phyloP scores from a whole-genome alignment of 495 filamentous ascomycete genomes.

The Neurospora sublineolata region DNA sequence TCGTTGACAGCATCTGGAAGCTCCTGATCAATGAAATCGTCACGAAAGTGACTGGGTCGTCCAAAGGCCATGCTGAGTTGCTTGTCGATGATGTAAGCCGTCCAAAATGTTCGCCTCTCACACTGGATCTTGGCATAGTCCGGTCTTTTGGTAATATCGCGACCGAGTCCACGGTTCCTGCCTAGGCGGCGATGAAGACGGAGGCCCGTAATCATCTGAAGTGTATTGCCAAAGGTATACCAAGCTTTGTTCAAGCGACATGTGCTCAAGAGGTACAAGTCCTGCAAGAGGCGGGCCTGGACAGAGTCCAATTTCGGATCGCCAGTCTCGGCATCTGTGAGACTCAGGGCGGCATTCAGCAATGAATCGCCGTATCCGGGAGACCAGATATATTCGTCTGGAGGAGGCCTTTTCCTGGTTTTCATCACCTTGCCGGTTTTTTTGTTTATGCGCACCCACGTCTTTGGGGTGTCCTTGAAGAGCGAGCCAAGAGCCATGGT shows the following conservation, averaged over 20 bases:
- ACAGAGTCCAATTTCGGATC: constrained; percentile 11
- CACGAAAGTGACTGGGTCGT: constrained; percentile 39
- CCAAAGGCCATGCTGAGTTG: constrained; percentile 47
- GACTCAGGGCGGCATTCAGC: constrained; percentile 3
- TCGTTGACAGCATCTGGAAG: constrained; percentile 42
- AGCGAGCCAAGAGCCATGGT: constrained; percentile 15
- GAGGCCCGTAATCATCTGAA: constrained; percentile 15
- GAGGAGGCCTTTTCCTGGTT: neutral
- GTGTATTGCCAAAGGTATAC: constrained; percentile 15
- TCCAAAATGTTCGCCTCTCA: constrained; percentile 47
- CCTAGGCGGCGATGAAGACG: constrained; percentile 20
- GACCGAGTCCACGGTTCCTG: constrained; percentile 10
- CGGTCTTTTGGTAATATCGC: constrained; percentile 1
- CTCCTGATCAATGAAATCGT: constrained; percentile 43
- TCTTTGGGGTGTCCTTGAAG: neutral
- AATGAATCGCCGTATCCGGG: constrained; percentile 11
- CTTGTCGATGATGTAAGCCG: constrained; percentile 44
- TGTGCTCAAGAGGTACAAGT: constrained; percentile 17
- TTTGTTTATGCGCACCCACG: neutral
- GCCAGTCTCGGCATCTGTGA: constrained; percentile 10
- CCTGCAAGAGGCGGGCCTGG: constrained; percentile 17
- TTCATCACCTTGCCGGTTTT: neutral
- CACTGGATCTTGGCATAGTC: constrained; percentile 20
- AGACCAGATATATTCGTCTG: constrained; percentile 9
- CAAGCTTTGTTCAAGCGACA: constrained; percentile 16